Conservation (phyloP, 2,329 filamentous ascomycete species). For the Aspergillus sp. region DNA sequence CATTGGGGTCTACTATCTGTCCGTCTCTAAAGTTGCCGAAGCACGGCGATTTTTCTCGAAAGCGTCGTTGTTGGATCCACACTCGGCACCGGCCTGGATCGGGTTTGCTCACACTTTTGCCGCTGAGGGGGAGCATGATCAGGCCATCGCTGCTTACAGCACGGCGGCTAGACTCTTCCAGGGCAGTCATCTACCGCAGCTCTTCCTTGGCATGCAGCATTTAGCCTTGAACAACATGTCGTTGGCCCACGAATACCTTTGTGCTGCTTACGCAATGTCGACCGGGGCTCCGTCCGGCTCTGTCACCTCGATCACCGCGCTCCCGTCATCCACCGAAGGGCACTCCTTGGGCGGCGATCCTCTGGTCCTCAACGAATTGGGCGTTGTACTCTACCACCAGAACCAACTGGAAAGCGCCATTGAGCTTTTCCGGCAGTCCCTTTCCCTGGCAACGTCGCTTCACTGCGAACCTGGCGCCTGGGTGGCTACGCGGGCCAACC, state of each 20-base stretch:
- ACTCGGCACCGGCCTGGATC: constrained; percentile 97
- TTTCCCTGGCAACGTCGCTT: constrained; percentile 75
- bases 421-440: constrained; percentile 72
- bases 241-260: constrained; percentile 90
- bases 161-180: constrained; percentile 94
- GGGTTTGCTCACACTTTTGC: constrained; percentile 98
- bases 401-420: constrained; percentile 73
- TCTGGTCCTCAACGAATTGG: constrained; percentile 90
- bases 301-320: constrained; percentile 24
- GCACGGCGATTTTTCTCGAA: constrained; percentile 96
- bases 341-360: constrained; percentile 61
- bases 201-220: constrained; percentile 98
- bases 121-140: constrained; percentile 94
- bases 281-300: constrained; percentile 38
- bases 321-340: constrained; percentile 19
- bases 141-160: constrained; percentile 95
- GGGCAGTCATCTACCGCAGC: constrained; percentile 90
- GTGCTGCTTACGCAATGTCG: constrained; percentile 72
- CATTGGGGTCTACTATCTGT: constrained; percentile 91
- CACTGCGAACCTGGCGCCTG: constrained; percentile 79
- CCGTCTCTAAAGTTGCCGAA: constrained; percentile 85
- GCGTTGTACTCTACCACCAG: constrained; percentile 93
- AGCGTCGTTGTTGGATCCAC: constrained; percentile 93
- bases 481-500: constrained; percentile 80
- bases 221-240: constrained; percentile 93